Evolutionary conservation across 1,284 basidiomycete species (phyloP).

Genomic region (Pterulicium gracile): DNA sequence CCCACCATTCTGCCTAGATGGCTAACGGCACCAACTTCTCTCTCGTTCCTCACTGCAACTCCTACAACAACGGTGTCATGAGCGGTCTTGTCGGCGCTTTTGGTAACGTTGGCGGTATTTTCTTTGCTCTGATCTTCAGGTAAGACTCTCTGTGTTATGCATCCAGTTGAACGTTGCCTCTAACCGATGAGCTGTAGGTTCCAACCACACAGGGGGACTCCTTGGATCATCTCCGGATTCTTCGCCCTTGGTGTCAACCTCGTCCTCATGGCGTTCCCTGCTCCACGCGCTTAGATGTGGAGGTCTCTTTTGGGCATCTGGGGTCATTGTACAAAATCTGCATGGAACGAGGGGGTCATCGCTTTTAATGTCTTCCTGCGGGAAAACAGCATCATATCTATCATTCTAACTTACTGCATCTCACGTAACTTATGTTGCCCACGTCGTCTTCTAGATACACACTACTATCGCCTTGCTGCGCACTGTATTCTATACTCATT

Average conservation of each 20-base stretch:
- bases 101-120: conserved; percentile 43
- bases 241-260: background rate
- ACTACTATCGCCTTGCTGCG: no score
- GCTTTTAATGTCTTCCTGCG: no score
- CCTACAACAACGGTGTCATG: conserved; percentile 24
- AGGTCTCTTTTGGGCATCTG: background rate
- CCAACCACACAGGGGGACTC: background rate
- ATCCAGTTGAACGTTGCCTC: no score
- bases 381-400: no score
- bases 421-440: no score
- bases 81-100: conserved; percentile 40
- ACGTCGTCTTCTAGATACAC: no score
- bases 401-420: no score
- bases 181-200: no score
- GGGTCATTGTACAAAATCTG: no score
- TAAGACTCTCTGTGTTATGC: no score
- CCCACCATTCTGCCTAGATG: conserved; percentile 30
- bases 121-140: background rate
- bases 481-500: no score
- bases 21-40: conserved; percentile 46
- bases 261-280: background rate
- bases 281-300: background rate
- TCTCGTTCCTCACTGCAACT: conserved; percentile 41
- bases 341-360: no score
- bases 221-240: background rate